A percentile compares a stretch with the other conserved stretches of the same genome.
Conservation (phyloP, 1,139 yeast genomes). For the Scheffersomyces lignicola region DNA sequence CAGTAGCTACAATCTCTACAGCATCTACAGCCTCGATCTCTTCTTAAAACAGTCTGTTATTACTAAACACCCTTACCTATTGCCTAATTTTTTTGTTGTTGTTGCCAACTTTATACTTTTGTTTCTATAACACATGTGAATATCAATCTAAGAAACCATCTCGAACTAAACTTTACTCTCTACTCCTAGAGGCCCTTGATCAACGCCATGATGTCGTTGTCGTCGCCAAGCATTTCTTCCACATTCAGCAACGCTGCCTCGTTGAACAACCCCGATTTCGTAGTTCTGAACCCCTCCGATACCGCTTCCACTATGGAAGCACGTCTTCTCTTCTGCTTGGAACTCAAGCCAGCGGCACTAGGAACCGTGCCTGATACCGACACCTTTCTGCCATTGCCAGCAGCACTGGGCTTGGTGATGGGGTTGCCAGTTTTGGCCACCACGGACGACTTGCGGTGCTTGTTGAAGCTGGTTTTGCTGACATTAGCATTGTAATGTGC, state of each 20-base stretch:
- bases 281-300: slow-evolving; percentile 70
- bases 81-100: background rate
- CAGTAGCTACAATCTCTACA: no score
- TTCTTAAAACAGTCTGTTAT: no score
- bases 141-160: no score
- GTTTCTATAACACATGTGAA: no score
- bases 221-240: slow-evolving; percentile 58
- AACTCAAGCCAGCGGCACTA: slow-evolving; percentile 9
- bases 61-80: background rate
- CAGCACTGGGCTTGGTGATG: slow-evolving; percentile 3
- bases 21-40: no score
- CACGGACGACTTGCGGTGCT: slow-evolving; percentile 5
- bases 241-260: slow-evolving; percentile 72
- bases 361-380: background rate
- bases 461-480: background rate
- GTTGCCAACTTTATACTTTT: background rate
- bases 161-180: background rate
- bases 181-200: slow-evolving; percentile 36
- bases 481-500: slow-evolving; percentile 11
- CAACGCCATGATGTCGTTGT: slow-evolving; percentile 46
- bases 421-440: slow-evolving; percentile 5
- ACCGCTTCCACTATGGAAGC: slow-evolving; percentile 72
- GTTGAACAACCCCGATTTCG: slow-evolving; percentile 72
- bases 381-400: no score
- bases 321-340: slow-evolving; percentile 44